phyloP scores from a whole-genome alignment of 306 rosid species.

The Betula pendula region DNA sequence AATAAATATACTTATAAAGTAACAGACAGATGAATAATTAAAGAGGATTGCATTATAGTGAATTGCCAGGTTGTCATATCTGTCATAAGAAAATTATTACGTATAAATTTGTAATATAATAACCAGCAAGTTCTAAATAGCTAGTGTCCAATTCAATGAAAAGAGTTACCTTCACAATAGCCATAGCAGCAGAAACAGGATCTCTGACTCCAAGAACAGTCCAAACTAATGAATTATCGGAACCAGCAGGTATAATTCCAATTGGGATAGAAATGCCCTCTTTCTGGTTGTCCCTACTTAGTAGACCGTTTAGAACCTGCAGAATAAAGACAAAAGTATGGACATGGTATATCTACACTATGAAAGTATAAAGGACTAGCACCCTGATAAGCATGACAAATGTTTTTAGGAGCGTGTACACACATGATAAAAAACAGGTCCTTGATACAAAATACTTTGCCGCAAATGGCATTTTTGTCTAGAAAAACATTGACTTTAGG shows the following conservation, averaged over 20 bases:
- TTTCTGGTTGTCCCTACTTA: slow-evolving; percentile 90
- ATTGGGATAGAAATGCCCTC: slow-evolving; percentile 98
- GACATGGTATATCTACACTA: not conserved
- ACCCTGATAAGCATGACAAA: not conserved
- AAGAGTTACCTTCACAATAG: slow-evolving; percentile 84
- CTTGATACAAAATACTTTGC: too few species aligned
- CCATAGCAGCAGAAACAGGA: slow-evolving; percentile 96
- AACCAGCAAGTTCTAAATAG: slow-evolving; percentile 3
- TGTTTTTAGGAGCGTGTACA: too few species aligned
- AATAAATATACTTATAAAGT: not conserved
- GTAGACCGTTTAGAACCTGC: slow-evolving; percentile 98
- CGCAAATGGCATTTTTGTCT: too few species aligned
- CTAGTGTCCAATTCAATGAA: not conserved
- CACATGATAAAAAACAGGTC: too few species aligned
- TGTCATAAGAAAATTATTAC: not conserved
- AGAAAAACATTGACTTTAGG: too few species aligned
- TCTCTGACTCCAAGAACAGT: slow-evolving; percentile 99
- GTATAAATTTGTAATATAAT: not conserved
- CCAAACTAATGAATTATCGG: slow-evolving; percentile 97
- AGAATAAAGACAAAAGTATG: slow-evolving; percentile 3
- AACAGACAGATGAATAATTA: not conserved
- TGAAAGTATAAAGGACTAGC: slow-evolving; percentile 3
- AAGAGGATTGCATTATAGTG: not conserved
- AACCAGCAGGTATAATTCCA: slow-evolving; percentile 99
- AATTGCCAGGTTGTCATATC: not conserved